Evolutionary conservation across 1,284 basidiomycete species (phyloP), one percentile per base, ranked within the genome.

Genomic region (Leccinum proximum): DNA sequence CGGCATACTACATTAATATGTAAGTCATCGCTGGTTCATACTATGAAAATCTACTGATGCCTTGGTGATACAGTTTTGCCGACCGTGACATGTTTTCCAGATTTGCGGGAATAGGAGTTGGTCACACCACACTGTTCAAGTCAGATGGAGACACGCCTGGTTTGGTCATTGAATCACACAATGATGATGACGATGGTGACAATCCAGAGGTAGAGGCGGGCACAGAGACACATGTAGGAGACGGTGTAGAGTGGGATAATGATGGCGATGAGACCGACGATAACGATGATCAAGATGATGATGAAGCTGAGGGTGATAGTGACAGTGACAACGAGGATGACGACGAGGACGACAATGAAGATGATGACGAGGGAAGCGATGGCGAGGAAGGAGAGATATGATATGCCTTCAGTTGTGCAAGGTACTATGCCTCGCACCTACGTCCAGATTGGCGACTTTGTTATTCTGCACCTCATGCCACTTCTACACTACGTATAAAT

Each of bases 1-100:
- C 33, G 0, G 58, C 54, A 8, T 67, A 45, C 16, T 67, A 67
- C 5, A 14, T 67, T 1, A 67, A 67, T 14, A 67, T 67, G 66
- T 67, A 7, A 59, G 66, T 45, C 7, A 14, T 57, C 30, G 26
- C 54, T 16, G 14, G 56, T 57, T 57, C 9, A 22, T 30, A 22
- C 7, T 6, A 50, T 35, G 33, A n/a, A 22, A 53, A 22, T 53
- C 18, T 53, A 57, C 53, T 54, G 1, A 35, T 35, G 2, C 2
- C 9, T 33, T 1, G 5, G 7, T 8, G 5, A 14, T 57, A 57
- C n/a, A 35, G 56, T n/a, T 57, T 57, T 35, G 56, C 56, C 5
- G 56, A 57, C 33, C 13, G 8, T 1, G 56, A 57, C 6, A 35
- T 18, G 16, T 57, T 33, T 57, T 14, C 56, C 7, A 57, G 56